Percentiles rank a stretch among this genome's conserved stretches.
These are phyloP conservation scores for Acacia pycnantha DNA, from an alignment of 331 rosid species.

Conservation along the genomic window DNA sequence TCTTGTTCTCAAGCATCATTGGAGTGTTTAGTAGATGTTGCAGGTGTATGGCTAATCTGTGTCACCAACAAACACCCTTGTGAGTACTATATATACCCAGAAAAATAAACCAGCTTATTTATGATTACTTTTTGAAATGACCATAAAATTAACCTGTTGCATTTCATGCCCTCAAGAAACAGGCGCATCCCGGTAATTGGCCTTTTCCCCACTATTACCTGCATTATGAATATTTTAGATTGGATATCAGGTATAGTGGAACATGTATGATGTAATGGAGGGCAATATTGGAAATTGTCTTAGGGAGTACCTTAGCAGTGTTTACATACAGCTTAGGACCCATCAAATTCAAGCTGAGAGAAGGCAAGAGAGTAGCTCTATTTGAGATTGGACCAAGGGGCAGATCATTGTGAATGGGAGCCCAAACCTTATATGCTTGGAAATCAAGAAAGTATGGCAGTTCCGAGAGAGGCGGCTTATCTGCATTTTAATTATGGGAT, in stretches of 20 bases:
- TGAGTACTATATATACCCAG: not conserved
- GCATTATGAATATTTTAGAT: not conserved
- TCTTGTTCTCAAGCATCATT: conserved; percentile 44
- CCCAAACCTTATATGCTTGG: conserved; percentile 83
- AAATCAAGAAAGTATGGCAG: conserved; percentile 83
- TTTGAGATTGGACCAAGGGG: conserved; percentile 69
- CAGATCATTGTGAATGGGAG: conserved; percentile 79
- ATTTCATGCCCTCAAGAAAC: conserved; percentile 90
- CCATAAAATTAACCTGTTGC: conserved; percentile 58
- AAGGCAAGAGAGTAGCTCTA: conserved; percentile 42
- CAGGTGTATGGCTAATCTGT: conserved; percentile 83
- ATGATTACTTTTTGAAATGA: not conserved
- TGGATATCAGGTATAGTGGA: not conserved
- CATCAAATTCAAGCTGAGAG: conserved; percentile 66
- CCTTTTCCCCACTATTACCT: conserved; percentile 64
- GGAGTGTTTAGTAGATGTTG: conserved; percentile 76
- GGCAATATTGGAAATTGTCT: not conserved
- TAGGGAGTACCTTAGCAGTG: conserved; percentile 53
- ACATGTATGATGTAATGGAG: not conserved
- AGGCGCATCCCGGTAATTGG: conserved; percentile 90
- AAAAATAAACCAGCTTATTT: not conserved
- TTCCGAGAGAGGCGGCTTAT: conserved; percentile 83
- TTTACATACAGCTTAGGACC: conserved; percentile 82
- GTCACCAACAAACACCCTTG: conserved; percentile 23
- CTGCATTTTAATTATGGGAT: conserved; percentile 35